phyloP scores from a whole-genome alignment of 192 early-diverging fungal species.

The Coemansia sp. region DNA sequence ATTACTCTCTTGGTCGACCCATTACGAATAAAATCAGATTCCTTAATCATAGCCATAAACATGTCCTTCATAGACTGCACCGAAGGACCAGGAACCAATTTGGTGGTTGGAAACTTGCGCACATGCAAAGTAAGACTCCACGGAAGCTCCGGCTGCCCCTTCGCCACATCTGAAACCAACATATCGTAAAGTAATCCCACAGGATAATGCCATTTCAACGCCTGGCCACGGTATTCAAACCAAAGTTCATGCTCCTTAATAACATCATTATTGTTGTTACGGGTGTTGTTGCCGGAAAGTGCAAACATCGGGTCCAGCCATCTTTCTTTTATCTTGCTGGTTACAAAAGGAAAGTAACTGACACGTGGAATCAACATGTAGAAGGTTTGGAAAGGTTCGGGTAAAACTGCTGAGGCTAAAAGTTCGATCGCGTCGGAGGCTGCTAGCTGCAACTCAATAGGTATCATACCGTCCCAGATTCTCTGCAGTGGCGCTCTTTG shows the following conservation, averaged over 20 bases:
- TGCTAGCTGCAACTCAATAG: slow-evolving; percentile 46
- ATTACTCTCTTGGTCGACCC: slow-evolving; percentile 84
- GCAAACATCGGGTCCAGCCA: slow-evolving; percentile 52
- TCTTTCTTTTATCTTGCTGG: slow-evolving; percentile 27
- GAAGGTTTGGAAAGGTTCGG: slow-evolving; percentile 54
- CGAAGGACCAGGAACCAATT: slow-evolving; percentile 63
- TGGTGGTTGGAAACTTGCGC: slow-evolving; percentile 68
- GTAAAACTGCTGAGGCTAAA: slow-evolving; percentile 43
- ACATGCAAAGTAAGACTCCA: slow-evolving; percentile 83
- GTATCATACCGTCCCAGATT: slow-evolving; percentile 50
- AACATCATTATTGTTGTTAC: not conserved
- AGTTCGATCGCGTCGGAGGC: slow-evolving; percentile 48
- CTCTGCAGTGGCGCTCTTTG: slow-evolving; percentile 17
- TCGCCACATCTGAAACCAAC: slow-evolving; percentile 18
- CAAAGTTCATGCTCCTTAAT: slow-evolving; percentile 62
- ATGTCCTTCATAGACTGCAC: slow-evolving; percentile 67
- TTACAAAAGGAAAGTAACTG: slow-evolving; percentile 44
- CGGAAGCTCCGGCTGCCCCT: slow-evolving; percentile 56
- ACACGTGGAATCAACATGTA: slow-evolving; percentile 44
- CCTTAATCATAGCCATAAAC: slow-evolving; percentile 89
- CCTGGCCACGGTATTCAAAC: slow-evolving; percentile 70
- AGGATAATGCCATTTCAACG: slow-evolving; percentile 90
- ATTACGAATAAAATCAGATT: slow-evolving; percentile 82
- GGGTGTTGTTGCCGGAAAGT: slow-evolving; percentile 14
- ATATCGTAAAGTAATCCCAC: slow-evolving; percentile 82